Base-by-base conservation (phyloP, 2,329 filamentous ascomycete species). In the Colletotrichum liaoningense region DNA sequence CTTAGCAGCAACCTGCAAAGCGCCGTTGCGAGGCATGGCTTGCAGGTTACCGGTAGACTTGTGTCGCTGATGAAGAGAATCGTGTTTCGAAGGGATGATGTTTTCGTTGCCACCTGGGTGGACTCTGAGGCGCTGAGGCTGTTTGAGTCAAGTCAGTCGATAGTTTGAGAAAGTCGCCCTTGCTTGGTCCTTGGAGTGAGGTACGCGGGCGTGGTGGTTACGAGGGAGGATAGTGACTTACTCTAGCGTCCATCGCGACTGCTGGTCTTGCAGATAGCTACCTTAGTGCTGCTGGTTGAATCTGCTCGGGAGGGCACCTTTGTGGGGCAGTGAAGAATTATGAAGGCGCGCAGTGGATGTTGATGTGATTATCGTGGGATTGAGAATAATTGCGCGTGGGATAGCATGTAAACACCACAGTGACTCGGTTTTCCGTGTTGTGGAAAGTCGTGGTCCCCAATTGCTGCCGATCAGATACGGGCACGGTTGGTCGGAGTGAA, bases 61-160 rank as follows among this genome's bases (percentile, higher is more conserved):
- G 84, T 95, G 93, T 75, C 93, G 93, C 78, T 95, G 92, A 78
- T 97, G 94, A 74, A 95, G 85, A 66, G 89, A 85, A 80, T 91
- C 91, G 77, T 89, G 89, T 73, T 86, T 83, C 67, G 85, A 81
- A 67, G 87, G 84, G 63, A 86, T 82, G 72, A 87, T 84, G 82
- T 97, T 97, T 84, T 97, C 94, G 84, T 95, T 93, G 65, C 86
- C 86, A 80, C 74, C 69, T 8, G 79, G 91, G 89, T 77, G 86
- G 90, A 81, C 81, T 75, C 83, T 82, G 68, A 82, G 81, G 78
- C 84, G 82, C 69, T 81, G 83, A 71, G 84, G 83, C 84, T 86
- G 72, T 56, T 69, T 58, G 65, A 24, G 69, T 52, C 26, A 63
- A 30, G 69, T 69, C 16, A 69, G 69, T 58, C 54, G 33, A 54